These are phyloP conservation scores for Phytophthora pistaciae DNA, from an alignment of 352 stramenopile genomes.

Conservation along the genomic window DNA sequence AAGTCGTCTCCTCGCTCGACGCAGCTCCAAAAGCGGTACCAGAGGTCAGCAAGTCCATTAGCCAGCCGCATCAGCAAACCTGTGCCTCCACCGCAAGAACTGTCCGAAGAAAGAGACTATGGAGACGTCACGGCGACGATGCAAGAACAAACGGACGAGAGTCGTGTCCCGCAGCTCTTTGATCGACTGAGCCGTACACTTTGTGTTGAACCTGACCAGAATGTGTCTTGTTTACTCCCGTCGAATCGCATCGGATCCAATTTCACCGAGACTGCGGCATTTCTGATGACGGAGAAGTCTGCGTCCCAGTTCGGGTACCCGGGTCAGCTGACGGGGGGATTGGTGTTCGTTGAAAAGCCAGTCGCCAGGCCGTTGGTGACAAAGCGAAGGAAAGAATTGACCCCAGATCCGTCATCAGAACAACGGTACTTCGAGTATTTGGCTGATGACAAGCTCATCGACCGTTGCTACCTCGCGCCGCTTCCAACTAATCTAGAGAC, in stretches of 20 bases:
- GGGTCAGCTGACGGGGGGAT: constrained; percentile 4
- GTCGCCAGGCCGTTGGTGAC: not conserved
- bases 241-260: constrained; percentile 85
- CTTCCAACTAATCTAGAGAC: constrained; percentile 43
- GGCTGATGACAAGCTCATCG: constrained; percentile 42
- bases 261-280: constrained; percentile 54
- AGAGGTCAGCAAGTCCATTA: constrained; percentile 15
- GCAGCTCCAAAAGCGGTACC: constrained; percentile 26
- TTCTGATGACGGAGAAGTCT: constrained; percentile 56
- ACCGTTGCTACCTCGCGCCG: constrained; percentile 49
- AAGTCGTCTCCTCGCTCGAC: constrained; percentile 25
- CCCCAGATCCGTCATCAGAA: constrained; percentile 37
- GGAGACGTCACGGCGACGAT: not conserved
- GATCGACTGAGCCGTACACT: constrained; percentile 72
- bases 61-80: constrained; percentile 2
- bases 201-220: constrained; percentile 77
- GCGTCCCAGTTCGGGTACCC: constrained; percentile 25
- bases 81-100: not conserved
- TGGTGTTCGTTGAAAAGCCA: constrained; percentile 28
- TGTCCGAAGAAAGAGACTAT: not conserved
- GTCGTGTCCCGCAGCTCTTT: constrained; percentile 48
- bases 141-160: constrained; percentile 5
- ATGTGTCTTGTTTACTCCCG: constrained; percentile 57
- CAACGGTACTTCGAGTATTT: constrained; percentile 73
- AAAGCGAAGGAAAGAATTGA: not conserved